Conservation (phyloP, 2,329 filamentous ascomycete genomes). For the Pseudofabraea citricarpa region DNA sequence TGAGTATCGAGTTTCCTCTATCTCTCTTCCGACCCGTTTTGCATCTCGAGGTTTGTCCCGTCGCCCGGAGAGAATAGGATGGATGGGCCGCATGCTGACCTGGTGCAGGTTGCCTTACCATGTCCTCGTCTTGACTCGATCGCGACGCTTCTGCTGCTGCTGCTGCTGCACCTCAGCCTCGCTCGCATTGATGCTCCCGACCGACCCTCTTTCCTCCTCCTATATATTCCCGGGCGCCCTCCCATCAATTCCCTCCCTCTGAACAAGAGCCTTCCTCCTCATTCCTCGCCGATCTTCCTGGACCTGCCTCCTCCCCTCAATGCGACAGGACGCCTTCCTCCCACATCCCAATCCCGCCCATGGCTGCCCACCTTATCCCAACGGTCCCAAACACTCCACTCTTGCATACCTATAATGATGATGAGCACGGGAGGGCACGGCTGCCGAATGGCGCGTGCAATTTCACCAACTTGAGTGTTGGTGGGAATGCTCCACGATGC, state of each 20-base stretch:
- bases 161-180: neutral
- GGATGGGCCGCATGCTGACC: neutral
- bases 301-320: slow-evolving; percentile 12
- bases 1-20: neutral
- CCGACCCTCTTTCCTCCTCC: slow-evolving; percentile 4
- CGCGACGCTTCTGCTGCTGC: slow-evolving; percentile 17
- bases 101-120: slow-evolving; percentile 5
- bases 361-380: slow-evolving; percentile 21
- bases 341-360: slow-evolving; percentile 13
- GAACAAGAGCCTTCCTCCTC: slow-evolving; percentile 1
- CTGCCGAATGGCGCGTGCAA: slow-evolving; percentile 47
- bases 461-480: slow-evolving; percentile 40
- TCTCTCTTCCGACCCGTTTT: neutral
- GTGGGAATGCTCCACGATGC: slow-evolving; percentile 38
- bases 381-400: slow-evolving; percentile 24
- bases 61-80: neutral
- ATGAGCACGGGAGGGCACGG: slow-evolving; percentile 15
- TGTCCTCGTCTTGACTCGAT: slow-evolving; percentile 15
- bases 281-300: slow-evolving; percentile 16
- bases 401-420: slow-evolving; percentile 16
- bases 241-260: slow-evolving; percentile 5
- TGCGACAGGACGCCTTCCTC: slow-evolving; percentile 15
- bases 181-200: slow-evolving; percentile 4
- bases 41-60: neutral
- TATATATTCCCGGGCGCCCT: slow-evolving; percentile 5